A percentile compares a stretch with the other conserved stretches of the same genome.
These are phyloP conservation scores for Thymus mandschuricus DNA, from an alignment of 257 asterid species.

Conservation along the genomic window DNA sequence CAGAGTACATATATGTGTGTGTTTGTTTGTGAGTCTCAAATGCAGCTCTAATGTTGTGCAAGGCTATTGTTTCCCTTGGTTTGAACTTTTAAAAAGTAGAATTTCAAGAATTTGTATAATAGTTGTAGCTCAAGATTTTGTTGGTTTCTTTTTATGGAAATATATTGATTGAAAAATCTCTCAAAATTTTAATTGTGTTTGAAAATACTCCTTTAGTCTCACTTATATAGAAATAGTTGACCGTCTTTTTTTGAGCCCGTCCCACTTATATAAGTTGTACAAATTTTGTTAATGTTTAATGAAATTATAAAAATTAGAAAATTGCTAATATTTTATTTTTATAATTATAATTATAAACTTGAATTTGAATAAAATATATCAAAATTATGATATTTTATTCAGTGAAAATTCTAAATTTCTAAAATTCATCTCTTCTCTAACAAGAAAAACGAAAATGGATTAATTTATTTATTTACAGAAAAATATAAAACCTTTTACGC, in stretches of 20 bases:
- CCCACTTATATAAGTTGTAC: no score
- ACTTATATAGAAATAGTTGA: no score
- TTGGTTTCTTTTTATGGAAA: neutral
- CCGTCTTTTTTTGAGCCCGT: no score
- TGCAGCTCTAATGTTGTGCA: conserved; percentile 20
- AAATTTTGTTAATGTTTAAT: no score
- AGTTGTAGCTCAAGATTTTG: conserved; percentile 5
- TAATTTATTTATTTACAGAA: neutral
- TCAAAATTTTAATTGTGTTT: no score
- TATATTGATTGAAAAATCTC: no score
- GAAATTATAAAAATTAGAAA: no score
- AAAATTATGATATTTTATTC: neutral
- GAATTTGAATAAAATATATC: no score
- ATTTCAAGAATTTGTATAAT: conserved; percentile 24
- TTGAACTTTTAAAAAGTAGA: conserved; percentile 9
- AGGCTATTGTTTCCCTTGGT: conserved; percentile 12
- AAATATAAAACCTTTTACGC: neutral
- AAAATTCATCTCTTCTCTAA: neutral
- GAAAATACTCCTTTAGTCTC: no score
- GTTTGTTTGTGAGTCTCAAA: conserved; percentile 1
- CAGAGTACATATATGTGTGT: neutral
- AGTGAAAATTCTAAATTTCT: neutral
- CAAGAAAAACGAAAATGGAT: neutral
- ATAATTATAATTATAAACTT: no score
- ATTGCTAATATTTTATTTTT: no score